These are phyloP conservation scores for Epipyxis sp. DNA, from an alignment of 108 stramenopile genomes.

Conservation along the genomic window DNA sequence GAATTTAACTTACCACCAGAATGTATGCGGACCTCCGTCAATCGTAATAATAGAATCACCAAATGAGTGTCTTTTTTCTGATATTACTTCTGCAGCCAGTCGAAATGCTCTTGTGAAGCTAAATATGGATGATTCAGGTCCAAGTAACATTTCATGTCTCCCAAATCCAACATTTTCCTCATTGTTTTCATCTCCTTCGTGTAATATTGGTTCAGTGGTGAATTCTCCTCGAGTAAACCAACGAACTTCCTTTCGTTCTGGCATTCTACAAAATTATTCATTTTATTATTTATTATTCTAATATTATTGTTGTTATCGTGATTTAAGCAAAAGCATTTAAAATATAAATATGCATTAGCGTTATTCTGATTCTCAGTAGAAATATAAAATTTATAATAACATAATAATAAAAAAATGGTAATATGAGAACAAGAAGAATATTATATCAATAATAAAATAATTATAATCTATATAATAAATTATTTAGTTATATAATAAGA, in stretches of 20 bases:
- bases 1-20: too few species aligned
- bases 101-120: not conserved
- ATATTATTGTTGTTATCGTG: too few species aligned
- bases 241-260: constrained; percentile 23
- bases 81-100: not conserved
- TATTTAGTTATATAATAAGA: too few species aligned
- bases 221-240: constrained; percentile 35
- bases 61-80: not conserved
- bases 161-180: not conserved
- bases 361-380: too few species aligned
- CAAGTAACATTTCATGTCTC: not conserved
- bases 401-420: not conserved
- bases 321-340: too few species aligned
- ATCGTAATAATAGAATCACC: not conserved
- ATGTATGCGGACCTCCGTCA: constrained; percentile 39
- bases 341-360: too few species aligned
- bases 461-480: not conserved
- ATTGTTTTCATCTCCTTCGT: constrained; percentile 17
- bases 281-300: too few species aligned
- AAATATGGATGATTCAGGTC: not conserved
- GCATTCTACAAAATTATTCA: not conserved
- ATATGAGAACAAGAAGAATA: not conserved
- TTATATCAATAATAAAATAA: not conserved
- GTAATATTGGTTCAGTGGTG: not conserved
- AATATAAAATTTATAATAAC: too few species aligned